These are phyloP conservation scores for Bondarzewia mesenterica DNA, from an alignment of 1,284 basidiomycete genomes.

Conservation along the genomic window DNA sequence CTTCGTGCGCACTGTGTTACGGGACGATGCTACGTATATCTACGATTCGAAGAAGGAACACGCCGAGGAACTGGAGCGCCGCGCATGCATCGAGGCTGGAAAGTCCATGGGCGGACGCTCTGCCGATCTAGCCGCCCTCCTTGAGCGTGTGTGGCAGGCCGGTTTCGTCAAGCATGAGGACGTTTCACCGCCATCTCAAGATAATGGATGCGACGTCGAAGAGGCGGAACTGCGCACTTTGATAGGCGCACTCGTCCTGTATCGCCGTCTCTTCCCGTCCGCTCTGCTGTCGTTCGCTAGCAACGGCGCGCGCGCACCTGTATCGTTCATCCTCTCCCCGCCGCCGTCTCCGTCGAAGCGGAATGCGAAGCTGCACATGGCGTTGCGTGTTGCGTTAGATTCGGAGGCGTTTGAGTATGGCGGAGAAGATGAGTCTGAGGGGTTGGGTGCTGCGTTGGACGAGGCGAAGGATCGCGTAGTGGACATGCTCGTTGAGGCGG, in stretches of 20 bases:
- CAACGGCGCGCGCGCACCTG: slow-evolving; percentile 15
- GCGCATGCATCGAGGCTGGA: slow-evolving; percentile 45
- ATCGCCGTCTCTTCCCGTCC: slow-evolving; percentile 47
- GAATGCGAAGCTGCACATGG: slow-evolving; percentile 30
- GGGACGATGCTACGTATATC: slow-evolving; percentile 13
- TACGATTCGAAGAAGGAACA: slow-evolving; percentile 27
- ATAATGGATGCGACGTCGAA: slow-evolving; percentile 22
- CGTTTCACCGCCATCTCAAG: slow-evolving; percentile 11
- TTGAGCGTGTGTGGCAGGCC: slow-evolving; percentile 46
- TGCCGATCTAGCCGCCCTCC: slow-evolving; percentile 39
- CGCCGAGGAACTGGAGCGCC: slow-evolving; percentile 29
- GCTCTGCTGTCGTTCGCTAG: slow-evolving; percentile 24
- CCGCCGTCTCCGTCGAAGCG: slow-evolving; percentile 45
- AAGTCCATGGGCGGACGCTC: slow-evolving; percentile 52
- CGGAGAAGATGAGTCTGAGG: neutral
- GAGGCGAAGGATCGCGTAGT: slow-evolving; percentile 63
- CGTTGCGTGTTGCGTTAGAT: slow-evolving; percentile 45
- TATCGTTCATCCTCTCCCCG: slow-evolving; percentile 37
- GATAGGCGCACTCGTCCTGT: slow-evolving; percentile 47
- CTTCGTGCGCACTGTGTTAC: slow-evolving; percentile 11
- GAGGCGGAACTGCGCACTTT: slow-evolving; percentile 37
- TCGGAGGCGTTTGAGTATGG: slow-evolving; percentile 47
- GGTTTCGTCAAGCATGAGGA: slow-evolving; percentile 23
- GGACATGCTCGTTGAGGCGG: slow-evolving; percentile 51
- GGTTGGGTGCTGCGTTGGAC: slow-evolving; percentile 34